Evolutionary conservation across 176 grass and related monocot genomes (phyloP).

Genomic region (Secale cereale): DNA sequence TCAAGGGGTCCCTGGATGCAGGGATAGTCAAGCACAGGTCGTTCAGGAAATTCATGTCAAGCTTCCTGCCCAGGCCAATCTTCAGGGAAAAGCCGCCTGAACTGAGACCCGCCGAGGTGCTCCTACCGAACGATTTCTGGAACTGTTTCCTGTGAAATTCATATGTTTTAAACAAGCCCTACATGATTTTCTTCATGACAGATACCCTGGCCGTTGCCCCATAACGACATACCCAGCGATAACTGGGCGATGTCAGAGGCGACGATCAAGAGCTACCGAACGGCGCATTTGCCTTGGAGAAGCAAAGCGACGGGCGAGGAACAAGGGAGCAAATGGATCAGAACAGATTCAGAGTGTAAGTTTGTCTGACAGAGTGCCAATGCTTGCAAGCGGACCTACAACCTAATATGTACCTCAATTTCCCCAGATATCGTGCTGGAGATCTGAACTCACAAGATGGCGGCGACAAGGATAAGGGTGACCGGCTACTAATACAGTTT

Average conservation of each 20-base stretch:
- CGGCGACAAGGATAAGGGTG: neutral
- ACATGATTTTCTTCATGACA: slow-evolving; percentile 7
- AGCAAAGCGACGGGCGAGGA: neutral
- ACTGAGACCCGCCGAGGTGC: no score
- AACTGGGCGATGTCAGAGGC: neutral
- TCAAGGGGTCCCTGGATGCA: neutral
- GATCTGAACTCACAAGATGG: neutral
- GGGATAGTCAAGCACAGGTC: neutral
- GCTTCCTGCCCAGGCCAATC: neutral
- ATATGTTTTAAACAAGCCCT: no score
- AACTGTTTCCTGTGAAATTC: neutral
- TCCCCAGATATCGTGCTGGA: slow-evolving; percentile 56
- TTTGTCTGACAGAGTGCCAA: neutral
- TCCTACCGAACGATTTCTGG: neutral
- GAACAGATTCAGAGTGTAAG: slow-evolving; percentile 68
- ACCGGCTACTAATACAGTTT: neutral
- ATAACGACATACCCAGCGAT: slow-evolving; percentile 18
- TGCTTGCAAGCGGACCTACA: neutral
- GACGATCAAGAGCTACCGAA: slow-evolving; percentile 5
- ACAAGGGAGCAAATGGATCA: slow-evolving; percentile 68
- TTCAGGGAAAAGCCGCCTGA: neutral
- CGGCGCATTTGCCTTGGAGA: slow-evolving; percentile 4
- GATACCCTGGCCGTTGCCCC: slow-evolving; percentile 39
- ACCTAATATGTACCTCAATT: neutral
- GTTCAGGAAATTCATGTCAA: neutral